Percentiles rank a stretch among this genome's conserved stretches.
phyloP scores from a whole-genome alignment of 1,284 basidiomycete species.

The Malassezia arunalokei region DNA sequence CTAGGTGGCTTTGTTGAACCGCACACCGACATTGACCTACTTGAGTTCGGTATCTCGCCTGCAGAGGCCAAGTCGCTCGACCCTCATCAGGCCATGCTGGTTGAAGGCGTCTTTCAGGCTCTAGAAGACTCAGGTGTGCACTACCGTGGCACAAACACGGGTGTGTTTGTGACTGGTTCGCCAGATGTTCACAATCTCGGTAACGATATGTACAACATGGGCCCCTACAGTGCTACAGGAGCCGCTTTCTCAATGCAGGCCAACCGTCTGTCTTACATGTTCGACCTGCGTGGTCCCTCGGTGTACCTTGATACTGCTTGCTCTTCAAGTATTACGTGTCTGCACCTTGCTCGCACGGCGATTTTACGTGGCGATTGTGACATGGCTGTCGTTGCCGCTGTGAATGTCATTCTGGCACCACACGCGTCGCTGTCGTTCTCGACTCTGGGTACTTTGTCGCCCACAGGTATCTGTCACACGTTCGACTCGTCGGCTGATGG shows the following conservation, averaged over 20 bases:
- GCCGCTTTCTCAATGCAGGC: constrained; percentile 16
- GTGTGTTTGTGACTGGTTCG: constrained; percentile 19
- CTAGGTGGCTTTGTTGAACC: constrained; percentile 16
- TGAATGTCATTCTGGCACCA: constrained; percentile 11
- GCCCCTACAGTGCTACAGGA: constrained; percentile 19
- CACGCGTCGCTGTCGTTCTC: constrained; percentile 15
- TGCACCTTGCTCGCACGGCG: constrained; percentile 18
- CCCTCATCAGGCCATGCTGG: constrained; percentile 12
- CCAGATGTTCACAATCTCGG: constrained; percentile 17
- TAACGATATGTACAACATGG: constrained; percentile 18
- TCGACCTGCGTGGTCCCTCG: constrained; percentile 19
- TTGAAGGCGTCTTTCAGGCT: constrained; percentile 14
- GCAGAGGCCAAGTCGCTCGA: constrained; percentile 13
- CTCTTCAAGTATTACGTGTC: constrained; percentile 15
- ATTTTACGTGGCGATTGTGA: constrained; percentile 19
- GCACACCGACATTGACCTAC: constrained; percentile 14
- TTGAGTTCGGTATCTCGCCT: constrained; percentile 19
- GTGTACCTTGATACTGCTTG: constrained; percentile 20
- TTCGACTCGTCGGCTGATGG: constrained; percentile 18
- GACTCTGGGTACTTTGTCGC: constrained; percentile 15
- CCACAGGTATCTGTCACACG: constrained; percentile 16
- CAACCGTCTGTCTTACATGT: constrained; percentile 18
- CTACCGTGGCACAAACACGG: constrained; percentile 17
- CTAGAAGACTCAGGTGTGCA: constrained; percentile 18
- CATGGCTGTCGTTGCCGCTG: constrained; percentile 17